Conservation (phyloP, 2,329 filamentous ascomycete genomes). For the Aspergillus viridinutans region DNA sequence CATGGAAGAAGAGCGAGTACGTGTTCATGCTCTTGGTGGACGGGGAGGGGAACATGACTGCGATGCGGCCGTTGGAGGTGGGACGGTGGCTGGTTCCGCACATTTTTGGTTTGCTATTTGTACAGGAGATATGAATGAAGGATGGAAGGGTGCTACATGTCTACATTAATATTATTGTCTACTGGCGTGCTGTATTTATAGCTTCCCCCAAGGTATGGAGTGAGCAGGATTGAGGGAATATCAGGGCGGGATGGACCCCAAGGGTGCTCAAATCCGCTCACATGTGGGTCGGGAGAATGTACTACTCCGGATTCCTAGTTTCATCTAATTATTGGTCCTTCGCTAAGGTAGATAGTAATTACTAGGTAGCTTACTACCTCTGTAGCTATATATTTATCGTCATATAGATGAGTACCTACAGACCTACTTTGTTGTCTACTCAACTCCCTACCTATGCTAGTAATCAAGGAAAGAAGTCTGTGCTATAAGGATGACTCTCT, state of each 20-base stretch:
- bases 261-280: constrained; percentile 25
- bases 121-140: no score
- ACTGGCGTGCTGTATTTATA: background rate
- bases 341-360: no score
- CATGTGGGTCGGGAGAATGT: constrained; percentile 4
- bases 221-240: background rate
- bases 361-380: no score
- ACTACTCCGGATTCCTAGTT: no score
- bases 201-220: background rate
- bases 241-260: constrained; percentile 1
- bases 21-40: constrained; percentile 15
- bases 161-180: background rate
- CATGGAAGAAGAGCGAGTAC: constrained; percentile 30
- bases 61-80: constrained; percentile 39
- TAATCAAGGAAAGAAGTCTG: background rate
- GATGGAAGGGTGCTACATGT: no score
- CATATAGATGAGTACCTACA: no score
- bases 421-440: no score
- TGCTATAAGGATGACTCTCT: background rate
- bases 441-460: no score
- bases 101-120: constrained; percentile 37
- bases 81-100: constrained; percentile 47
- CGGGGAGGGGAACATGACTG: constrained; percentile 28
- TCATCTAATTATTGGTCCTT: no score
- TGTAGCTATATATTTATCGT: no score